Percentiles rank a stretch among this genome's conserved stretches.
phyloP scores from a whole-genome alignment of 495 filamentous ascomycete genomes.

The Evernia prunastri region DNA sequence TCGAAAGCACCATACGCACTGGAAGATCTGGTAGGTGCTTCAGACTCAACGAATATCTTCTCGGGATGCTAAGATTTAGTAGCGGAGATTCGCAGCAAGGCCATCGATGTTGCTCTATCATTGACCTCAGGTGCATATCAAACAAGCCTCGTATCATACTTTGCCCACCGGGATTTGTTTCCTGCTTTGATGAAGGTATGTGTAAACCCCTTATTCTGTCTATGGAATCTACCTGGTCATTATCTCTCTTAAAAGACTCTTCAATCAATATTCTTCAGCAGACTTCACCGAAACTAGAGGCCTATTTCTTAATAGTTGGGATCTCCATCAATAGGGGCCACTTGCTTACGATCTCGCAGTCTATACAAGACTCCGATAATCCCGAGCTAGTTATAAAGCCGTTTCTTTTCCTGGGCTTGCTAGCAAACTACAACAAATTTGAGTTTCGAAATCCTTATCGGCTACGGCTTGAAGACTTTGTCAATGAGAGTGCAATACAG shows the following conservation, averaged over 20 bases:
- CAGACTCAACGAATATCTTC: slow-evolving; percentile 1
- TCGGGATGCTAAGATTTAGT: slow-evolving; percentile 16
- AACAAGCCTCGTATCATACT: slow-evolving; percentile 87
- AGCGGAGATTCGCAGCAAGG: slow-evolving; percentile 73
- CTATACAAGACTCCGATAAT: slow-evolving; percentile 73
- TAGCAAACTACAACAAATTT: slow-evolving; percentile 99
- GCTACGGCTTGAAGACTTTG: slow-evolving; percentile 91
- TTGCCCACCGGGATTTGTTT: slow-evolving; percentile 91
- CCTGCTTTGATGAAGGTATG: slow-evolving; percentile 87
- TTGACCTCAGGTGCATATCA: slow-evolving; percentile 90
- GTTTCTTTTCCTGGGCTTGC: slow-evolving; percentile 76
- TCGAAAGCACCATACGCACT: slow-evolving; percentile 77
- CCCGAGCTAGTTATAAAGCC: slow-evolving; percentile 58
- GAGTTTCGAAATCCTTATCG: slow-evolving; percentile 98
- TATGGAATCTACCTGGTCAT: background rate
- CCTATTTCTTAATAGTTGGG: background rate
- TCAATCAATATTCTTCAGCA: background rate
- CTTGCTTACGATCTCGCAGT: slow-evolving; percentile 42
- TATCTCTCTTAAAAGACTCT: background rate
- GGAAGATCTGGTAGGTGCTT: slow-evolving; percentile 58
- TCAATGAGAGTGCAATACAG: slow-evolving; percentile 81
- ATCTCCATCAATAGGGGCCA: background rate
- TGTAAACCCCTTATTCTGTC: background rate
- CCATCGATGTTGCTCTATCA: slow-evolving; percentile 72
- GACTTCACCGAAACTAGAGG: background rate